phyloP scores from a whole-genome alignment of 75 land plant species.

The Sequoiadendron giganteum region DNA sequence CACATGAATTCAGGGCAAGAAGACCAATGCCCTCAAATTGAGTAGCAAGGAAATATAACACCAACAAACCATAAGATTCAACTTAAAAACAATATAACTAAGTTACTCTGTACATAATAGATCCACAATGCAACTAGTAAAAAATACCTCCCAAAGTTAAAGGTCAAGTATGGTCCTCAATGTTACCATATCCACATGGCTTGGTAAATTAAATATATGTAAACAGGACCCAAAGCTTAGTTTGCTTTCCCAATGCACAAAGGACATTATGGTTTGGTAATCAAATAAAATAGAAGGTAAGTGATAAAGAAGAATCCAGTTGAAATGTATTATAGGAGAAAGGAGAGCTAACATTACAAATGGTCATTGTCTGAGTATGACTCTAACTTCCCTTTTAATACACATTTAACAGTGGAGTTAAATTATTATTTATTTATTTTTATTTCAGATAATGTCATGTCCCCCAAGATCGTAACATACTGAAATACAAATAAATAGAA shows the following conservation, averaged over 20 bases:
- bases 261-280: neutral
- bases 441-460: too few relatives aligned
- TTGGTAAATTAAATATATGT: neutral
- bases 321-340: neutral
- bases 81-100: neutral
- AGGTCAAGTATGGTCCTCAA: neutral
- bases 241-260: neutral
- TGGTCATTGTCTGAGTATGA: neutral
- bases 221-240: neutral
- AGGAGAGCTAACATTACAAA: neutral
- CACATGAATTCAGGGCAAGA: neutral
- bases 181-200: neutral
- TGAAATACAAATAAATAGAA: too few relatives aligned
- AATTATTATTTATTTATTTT: too few relatives aligned
- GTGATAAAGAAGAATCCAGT: neutral
- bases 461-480: too few relatives aligned
- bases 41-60: neutral
- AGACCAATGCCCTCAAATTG: slow-evolving; percentile 3
- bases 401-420: neutral
- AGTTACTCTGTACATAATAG: neutral
- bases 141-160: neutral
- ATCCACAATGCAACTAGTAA: neutral
- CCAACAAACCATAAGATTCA: neutral
- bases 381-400: neutral
- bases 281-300: neutral